Evolutionary conservation across 352 stramenopile species (phyloP).

Genomic region (Albugo candida): DNA sequence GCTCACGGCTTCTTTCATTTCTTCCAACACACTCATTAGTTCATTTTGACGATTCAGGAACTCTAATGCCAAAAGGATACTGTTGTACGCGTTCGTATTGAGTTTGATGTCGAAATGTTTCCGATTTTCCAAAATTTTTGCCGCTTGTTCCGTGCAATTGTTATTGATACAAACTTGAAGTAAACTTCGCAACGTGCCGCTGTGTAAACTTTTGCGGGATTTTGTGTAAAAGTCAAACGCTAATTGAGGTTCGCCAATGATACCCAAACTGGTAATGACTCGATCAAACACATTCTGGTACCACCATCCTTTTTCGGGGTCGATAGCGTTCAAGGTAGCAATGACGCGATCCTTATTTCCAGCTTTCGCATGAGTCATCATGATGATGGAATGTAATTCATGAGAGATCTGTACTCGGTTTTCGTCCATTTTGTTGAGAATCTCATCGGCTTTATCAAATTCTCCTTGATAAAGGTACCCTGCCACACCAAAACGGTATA

Average conservation of each 20-base stretch:
- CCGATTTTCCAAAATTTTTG: conserved; percentile 54
- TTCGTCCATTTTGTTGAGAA: conserved; percentile 30
- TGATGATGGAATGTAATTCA: conserved; percentile 45
- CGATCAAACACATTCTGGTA: conserved; percentile 48
- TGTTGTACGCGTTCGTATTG: conserved; percentile 49
- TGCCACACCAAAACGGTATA: conserved; percentile 48
- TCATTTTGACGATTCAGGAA: conserved; percentile 44
- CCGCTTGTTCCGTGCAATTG: conserved; percentile 42
- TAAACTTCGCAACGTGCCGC: conserved; percentile 43
- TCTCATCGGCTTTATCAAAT: conserved; percentile 19
- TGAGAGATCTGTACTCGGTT: conserved; percentile 34
- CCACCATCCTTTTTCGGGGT: conserved; percentile 44
- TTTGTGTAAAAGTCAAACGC: conserved; percentile 66
- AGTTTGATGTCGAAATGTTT: conserved; percentile 54
- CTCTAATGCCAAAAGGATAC: conserved; percentile 47
- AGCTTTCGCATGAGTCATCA: conserved; percentile 23
- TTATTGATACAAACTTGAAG: conserved; percentile 49
- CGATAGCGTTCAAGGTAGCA: conserved; percentile 28
- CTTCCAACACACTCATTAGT: conserved; percentile 28
- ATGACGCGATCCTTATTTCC: conserved; percentile 25
- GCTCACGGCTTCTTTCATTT: conserved; percentile 38
- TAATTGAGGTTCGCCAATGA: conserved; percentile 30
- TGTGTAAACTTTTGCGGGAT: conserved; percentile 59
- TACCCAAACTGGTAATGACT: conserved; percentile 41
- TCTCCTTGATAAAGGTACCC: conserved; percentile 30